A percentile compares a stretch with the other conserved stretches of the same genome.
These are phyloP conservation scores for Takashimella tepidaria DNA, from an alignment of 1,284 basidiomycete species.

Conservation along the genomic window DNA sequence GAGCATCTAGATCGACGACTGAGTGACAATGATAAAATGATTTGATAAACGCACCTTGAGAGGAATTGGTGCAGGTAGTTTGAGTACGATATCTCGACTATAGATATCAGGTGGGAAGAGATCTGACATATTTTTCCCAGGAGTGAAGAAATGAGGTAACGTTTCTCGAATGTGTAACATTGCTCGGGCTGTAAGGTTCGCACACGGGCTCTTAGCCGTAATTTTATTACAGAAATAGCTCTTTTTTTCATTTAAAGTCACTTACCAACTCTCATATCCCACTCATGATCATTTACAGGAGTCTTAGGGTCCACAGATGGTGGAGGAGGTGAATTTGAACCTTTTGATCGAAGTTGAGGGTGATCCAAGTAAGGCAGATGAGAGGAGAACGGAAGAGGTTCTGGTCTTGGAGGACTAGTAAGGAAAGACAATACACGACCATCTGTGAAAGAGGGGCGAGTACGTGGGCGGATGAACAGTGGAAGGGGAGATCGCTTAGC, in stretches of 20 bases:
- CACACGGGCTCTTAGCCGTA: too few relatives aligned
- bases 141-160: conserved; percentile 41
- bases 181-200: conserved; percentile 27
- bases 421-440: conserved; percentile 6
- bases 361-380: conserved; percentile 5
- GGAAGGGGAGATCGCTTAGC: background rate
- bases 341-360: conserved; percentile 11
- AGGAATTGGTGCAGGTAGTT: conserved; percentile 41
- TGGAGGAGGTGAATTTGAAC: conserved; percentile 16
- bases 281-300: conserved; percentile 45
- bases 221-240: background rate
- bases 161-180: conserved; percentile 46
- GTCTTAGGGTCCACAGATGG: conserved; percentile 25
- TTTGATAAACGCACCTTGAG: conserved; percentile 42
- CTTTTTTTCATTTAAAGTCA: background rate
- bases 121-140: conserved; percentile 17
- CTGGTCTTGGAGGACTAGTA: conserved; percentile 1
- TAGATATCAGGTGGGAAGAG: conserved; percentile 45
- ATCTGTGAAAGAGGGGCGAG: background rate
- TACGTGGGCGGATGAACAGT: conserved; percentile 1
- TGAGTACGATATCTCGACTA: conserved; percentile 36
- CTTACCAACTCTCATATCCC: conserved; percentile 46
- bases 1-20: too few relatives aligned
- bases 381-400: conserved; percentile 26
- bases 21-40: too few relatives aligned